Conservation (phyloP, 1,284 basidiomycete genomes). For the Rhodofomes roseus region DNA sequence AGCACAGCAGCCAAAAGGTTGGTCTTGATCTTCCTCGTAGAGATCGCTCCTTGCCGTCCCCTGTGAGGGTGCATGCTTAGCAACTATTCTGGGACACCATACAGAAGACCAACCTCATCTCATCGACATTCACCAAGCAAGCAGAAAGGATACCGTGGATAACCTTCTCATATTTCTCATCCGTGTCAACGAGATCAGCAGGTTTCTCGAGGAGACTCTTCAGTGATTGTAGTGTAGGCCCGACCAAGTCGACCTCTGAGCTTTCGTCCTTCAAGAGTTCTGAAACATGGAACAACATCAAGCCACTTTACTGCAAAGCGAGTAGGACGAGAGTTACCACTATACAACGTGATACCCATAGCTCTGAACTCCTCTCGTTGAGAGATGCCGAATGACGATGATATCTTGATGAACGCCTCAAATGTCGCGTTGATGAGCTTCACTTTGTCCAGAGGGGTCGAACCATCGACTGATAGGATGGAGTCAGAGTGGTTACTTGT, state of each 20-base stretch:
- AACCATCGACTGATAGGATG: conserved; percentile 18
- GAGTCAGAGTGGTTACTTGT: too few relatives aligned
- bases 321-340: conserved; percentile 41
- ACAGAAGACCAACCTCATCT: conserved; percentile 76
- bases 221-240: conserved; percentile 74
- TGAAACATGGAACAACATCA: conserved; percentile 22
- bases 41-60: conserved; percentile 74
- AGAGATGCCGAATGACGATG: conserved; percentile 51
- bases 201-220: conserved; percentile 64
- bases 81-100: too few relatives aligned
- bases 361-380: conserved; percentile 74
- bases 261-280: conserved; percentile 85
- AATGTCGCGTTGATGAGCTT: conserved; percentile 70
- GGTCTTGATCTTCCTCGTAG: conserved; percentile 84
- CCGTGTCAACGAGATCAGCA: conserved; percentile 27
- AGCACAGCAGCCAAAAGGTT: conserved; percentile 88
- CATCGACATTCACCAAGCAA: conserved; percentile 85
- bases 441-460: conserved; percentile 47
- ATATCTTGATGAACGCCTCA: conserved; percentile 61
- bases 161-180: conserved; percentile 52
- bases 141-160: conserved; percentile 86
- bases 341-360: conserved; percentile 79
- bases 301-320: too few relatives aligned
- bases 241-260: conserved; percentile 73
- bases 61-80: conserved; percentile 36